Percentiles rank a stretch among this genome's conserved stretches.
These are phyloP conservation scores for Elsinoe arachidis DNA, from an alignment of 2,329 filamentous ascomycete genomes.

Conservation along the genomic window DNA sequence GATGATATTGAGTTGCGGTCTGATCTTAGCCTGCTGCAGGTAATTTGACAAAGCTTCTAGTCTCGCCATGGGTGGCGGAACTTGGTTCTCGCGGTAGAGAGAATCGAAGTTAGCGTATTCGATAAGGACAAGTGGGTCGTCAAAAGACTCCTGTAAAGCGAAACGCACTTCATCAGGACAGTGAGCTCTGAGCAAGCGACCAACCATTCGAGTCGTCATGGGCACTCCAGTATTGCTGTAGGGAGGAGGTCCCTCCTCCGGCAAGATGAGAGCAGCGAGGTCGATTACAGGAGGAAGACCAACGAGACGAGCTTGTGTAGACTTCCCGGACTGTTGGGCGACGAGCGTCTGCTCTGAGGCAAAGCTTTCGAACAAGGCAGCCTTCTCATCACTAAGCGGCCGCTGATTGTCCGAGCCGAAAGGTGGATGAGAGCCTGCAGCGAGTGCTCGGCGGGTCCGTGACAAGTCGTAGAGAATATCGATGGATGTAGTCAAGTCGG, in stretches of 20 bases:
- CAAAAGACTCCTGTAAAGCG: conserved; percentile 26
- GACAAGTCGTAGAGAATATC: conserved; percentile 73
- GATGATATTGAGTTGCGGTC: conserved; percentile 47
- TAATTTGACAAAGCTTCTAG: conserved; percentile 32
- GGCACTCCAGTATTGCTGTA: conserved; percentile 40
- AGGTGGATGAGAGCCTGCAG: conserved; percentile 28
- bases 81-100: conserved; percentile 39
- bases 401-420: conserved; percentile 17
- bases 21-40: conserved; percentile 20
- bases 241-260: conserved; percentile 40
- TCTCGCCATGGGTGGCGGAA: conserved; percentile 37
- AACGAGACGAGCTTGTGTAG: conserved; percentile 30
- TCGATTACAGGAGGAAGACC: conserved; percentile 38
- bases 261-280: conserved; percentile 33
- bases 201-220: conserved; percentile 37
- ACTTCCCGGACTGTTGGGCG: conserved; percentile 24
- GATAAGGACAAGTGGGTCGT: conserved; percentile 44
- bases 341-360: conserved; percentile 16
- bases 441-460: conserved; percentile 48
- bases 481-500: conserved; percentile 67
- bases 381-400: conserved; percentile 10
- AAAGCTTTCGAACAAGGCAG: conserved; percentile 14
- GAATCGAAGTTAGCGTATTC: conserved; percentile 55
- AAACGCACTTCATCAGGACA: conserved; percentile 24
- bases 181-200: conserved; percentile 27